These are phyloP conservation scores for Saussurea involucrata DNA, from an alignment of 129 eudicot genomes.

Conservation along the genomic window DNA sequence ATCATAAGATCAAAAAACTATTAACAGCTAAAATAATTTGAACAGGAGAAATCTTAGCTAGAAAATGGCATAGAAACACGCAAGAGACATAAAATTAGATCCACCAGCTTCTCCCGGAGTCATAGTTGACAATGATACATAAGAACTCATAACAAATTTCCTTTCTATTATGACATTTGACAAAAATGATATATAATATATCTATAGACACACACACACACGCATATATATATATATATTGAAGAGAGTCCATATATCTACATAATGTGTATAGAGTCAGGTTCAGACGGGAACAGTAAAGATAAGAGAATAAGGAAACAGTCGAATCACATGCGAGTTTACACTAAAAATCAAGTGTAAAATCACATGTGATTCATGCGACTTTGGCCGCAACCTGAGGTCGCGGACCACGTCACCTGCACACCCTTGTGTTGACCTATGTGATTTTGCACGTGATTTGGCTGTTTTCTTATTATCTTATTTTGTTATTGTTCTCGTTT, in stretches of 20 bases:
- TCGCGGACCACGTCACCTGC: too few relatives aligned
- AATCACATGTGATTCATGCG: too few relatives aligned
- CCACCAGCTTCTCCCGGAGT: conserved; percentile 12
- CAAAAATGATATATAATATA: neutral
- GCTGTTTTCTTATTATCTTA: too few relatives aligned
- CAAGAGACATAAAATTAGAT: neutral
- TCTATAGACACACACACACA: neutral
- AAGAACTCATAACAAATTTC: neutral
- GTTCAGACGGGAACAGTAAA: too few relatives aligned
- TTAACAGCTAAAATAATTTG: neutral
- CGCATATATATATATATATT: neutral
- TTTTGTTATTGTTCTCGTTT: too few relatives aligned
- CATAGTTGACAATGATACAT: neutral
- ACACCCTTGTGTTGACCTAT: too few relatives aligned
- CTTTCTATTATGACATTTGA: conserved; percentile 2
- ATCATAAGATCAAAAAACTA: neutral
- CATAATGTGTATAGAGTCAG: too few relatives aligned
- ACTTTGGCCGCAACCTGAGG: too few relatives aligned
- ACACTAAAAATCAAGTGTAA: too few relatives aligned
- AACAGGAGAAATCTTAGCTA: neutral
- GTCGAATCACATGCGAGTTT: too few relatives aligned
- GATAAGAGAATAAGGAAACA: too few relatives aligned
- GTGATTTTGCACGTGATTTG: too few relatives aligned
- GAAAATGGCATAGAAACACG: neutral
- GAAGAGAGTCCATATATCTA: neutral